Conservation (phyloP, 1,284 basidiomycete species). For the Vanrija pseudolonga region DNA sequence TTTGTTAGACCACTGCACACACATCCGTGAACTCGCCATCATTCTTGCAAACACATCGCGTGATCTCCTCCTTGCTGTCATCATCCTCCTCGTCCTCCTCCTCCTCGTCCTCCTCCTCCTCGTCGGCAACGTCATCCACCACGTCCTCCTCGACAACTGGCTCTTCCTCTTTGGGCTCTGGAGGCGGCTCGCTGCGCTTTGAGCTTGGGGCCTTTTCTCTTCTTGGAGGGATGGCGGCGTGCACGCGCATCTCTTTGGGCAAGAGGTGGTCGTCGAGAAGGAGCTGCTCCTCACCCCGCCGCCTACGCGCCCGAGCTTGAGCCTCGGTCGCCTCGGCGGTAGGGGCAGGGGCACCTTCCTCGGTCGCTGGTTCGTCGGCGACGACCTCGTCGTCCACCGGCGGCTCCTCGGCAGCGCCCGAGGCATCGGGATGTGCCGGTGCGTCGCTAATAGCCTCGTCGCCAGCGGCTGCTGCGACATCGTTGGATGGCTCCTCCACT, state of each 20-base stretch:
- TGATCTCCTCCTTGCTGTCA: conserved; percentile 69
- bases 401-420: conserved; percentile 1
- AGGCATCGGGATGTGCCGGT: not conserved
- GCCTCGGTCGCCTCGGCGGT: conserved; percentile 14
- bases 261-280: conserved; percentile 42
- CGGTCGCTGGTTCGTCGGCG: not conserved
- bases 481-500: conserved; percentile 32
- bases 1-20: conserved; percentile 6
- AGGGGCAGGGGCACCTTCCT: not conserved
- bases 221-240: conserved; percentile 9
- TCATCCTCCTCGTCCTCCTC: conserved; percentile 59
- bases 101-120: conserved; percentile 41
- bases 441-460: conserved; percentile 6
- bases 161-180: conserved; percentile 5
- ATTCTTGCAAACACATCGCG: conserved; percentile 89
- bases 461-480: conserved; percentile 21
- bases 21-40: conserved; percentile 62
- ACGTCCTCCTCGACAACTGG: conserved; percentile 11
- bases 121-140: conserved; percentile 18
- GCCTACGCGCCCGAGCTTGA: conserved; percentile 21
- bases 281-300: conserved; percentile 41
- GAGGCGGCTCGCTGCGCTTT: conserved; percentile 4
- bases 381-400: conserved; percentile 3
- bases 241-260: conserved; percentile 33
- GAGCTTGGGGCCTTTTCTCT: conserved; percentile 6